These are phyloP conservation scores for Rossbeevera mucosa DNA, from an alignment of 768 basidiomycete genomes.

Conservation along the genomic window DNA sequence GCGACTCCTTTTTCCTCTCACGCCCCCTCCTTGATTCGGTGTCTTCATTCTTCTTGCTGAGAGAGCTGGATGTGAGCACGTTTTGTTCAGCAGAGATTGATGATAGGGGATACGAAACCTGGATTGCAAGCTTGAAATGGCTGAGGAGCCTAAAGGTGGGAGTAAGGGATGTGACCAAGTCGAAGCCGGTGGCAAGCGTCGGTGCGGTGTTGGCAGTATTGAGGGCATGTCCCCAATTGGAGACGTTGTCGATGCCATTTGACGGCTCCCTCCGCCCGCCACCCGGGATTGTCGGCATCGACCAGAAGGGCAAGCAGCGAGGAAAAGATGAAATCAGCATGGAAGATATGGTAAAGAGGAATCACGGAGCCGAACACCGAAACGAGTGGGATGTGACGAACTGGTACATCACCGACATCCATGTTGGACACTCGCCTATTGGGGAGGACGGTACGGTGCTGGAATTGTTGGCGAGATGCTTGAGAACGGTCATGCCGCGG, in stretches of 20 bases:
- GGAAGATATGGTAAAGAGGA: background rate
- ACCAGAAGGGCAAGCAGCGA: background rate
- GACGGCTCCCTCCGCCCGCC: slow-evolving; percentile 14
- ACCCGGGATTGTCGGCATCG: background rate
- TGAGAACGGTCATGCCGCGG: slow-evolving; percentile 20
- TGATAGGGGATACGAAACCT: slow-evolving; percentile 15
- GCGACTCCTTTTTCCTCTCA: slow-evolving; percentile 22
- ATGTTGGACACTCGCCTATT: slow-evolving; percentile 23
- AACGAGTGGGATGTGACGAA: slow-evolving; percentile 21
- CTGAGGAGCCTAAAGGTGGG: slow-evolving; percentile 20
- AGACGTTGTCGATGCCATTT: slow-evolving; percentile 19
- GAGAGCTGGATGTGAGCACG: slow-evolving; percentile 19
- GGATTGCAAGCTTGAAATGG: slow-evolving; percentile 8
- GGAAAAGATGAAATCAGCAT: background rate
- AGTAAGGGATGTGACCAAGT: slow-evolving; percentile 14
- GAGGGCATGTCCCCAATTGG: slow-evolving; percentile 16
- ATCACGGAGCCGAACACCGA: background rate
- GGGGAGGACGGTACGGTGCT: slow-evolving; percentile 8
- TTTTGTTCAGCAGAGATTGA: slow-evolving; percentile 19
- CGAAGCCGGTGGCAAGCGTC: slow-evolving; percentile 16
- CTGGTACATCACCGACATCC: slow-evolving; percentile 11
- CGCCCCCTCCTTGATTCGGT: slow-evolving; percentile 12
- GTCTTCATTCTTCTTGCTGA: slow-evolving; percentile 11
- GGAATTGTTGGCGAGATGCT: slow-evolving; percentile 13
- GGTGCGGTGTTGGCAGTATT: slow-evolving; percentile 19